Conservation (phyloP, 2,329 filamentous ascomycete species). For the Clarireedia homoeocarpa region DNA sequence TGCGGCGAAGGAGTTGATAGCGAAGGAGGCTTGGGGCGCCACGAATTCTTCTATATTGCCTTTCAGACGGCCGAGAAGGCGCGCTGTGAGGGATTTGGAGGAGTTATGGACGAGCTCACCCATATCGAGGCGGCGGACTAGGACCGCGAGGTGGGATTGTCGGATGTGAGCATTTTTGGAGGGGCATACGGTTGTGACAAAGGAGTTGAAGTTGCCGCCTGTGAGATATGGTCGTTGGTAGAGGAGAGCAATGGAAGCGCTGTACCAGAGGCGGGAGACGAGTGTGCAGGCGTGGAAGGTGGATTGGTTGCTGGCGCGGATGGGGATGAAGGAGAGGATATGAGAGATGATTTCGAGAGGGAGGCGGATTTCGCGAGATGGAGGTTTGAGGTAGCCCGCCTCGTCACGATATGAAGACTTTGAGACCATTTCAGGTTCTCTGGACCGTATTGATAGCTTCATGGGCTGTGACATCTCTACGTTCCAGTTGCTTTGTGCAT, state of each 20-base stretch:
- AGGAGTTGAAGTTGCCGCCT: slow-evolving; percentile 26
- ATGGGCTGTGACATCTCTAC: slow-evolving; percentile 26
- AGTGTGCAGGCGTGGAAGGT: slow-evolving; percentile 26
- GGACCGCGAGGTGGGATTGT: slow-evolving; percentile 21
- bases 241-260: slow-evolving; percentile 20
- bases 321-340: slow-evolving; percentile 26
- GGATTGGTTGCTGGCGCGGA: slow-evolving; percentile 13
- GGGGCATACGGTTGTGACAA: slow-evolving; percentile 29
- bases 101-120: slow-evolving; percentile 27
- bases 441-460: slow-evolving; percentile 9
- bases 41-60: slow-evolving; percentile 28
- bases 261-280: slow-evolving; percentile 28
- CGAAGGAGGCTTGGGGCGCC: slow-evolving; percentile 29
- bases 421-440: background rate
- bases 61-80: slow-evolving; percentile 28
- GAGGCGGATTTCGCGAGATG: slow-evolving; percentile 21
- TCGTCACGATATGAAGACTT: background rate
- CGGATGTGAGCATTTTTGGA: slow-evolving; percentile 31
- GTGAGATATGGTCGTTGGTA: slow-evolving; percentile 25
- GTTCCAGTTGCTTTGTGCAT: slow-evolving; percentile 28
- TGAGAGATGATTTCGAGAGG: slow-evolving; percentile 28
- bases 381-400: background rate
- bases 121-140: slow-evolving; percentile 29
- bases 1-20: slow-evolving; percentile 30
- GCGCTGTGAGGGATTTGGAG: slow-evolving; percentile 26